Evolutionary conservation across 1,139 yeast genomes (phyloP).

Genomic region (Hemisphaericaspora subhashii): DNA sequence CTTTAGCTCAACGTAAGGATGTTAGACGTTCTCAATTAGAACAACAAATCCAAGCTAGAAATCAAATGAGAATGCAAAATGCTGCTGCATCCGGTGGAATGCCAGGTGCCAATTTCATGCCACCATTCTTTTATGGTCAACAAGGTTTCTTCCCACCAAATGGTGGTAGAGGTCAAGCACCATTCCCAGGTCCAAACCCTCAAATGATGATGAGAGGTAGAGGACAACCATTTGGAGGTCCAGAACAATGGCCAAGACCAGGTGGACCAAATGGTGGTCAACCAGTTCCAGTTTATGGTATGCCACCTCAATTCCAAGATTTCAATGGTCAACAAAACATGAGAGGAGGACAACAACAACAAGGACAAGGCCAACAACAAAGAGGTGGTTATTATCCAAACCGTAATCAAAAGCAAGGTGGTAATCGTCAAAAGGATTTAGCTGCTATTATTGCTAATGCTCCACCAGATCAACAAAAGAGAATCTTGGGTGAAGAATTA

Average conservation of each 20-base stretch:
- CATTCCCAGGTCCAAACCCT: constrained; percentile 84
- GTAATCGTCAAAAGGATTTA: constrained; percentile 47
- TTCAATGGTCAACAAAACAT: constrained; percentile 34
- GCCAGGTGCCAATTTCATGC: constrained; percentile 95
- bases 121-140: constrained; percentile 92
- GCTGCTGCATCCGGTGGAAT: constrained; percentile 85
- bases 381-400: constrained; percentile 49
- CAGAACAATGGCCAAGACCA: constrained; percentile 62
- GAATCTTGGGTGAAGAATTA: constrained; percentile 95
- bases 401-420: constrained; percentile 35
- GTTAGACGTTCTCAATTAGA: constrained; percentile 96
- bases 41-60: constrained; percentile 97
- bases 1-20: constrained; percentile 98
- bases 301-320: constrained; percentile 62
- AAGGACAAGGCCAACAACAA: no score
- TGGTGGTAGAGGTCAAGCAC: constrained; percentile 72
- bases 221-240: constrained; percentile 62
- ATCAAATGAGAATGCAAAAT: constrained; percentile 98
- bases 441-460: constrained; percentile 61
- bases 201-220: constrained; percentile 83
- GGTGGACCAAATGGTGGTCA: constrained; percentile 86
- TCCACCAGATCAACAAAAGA: constrained; percentile 91
- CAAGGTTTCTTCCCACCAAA: constrained; percentile 83
- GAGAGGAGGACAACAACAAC: no score
- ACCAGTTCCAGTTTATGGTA: constrained; percentile 77